Conservation (phyloP, 345 rosid species). For the Heritiera fomes region DNA sequence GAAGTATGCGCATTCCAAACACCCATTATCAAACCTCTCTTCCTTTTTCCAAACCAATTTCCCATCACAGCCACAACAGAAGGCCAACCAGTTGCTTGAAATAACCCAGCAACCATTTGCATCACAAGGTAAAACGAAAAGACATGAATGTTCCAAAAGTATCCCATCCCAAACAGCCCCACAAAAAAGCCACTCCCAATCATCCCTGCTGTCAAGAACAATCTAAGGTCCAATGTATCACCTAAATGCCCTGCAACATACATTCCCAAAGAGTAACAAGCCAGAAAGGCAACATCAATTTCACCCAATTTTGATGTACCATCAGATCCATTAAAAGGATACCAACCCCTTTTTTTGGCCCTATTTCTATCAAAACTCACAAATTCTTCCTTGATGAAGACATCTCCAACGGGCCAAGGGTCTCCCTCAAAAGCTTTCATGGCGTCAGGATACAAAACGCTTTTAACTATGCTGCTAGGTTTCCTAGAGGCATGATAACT, state of each 20-base stretch:
- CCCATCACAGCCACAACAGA: slow-evolving; percentile 97
- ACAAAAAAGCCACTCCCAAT: slow-evolving; percentile 89
- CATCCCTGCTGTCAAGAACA: slow-evolving; percentile 86
- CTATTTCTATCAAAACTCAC: neutral
- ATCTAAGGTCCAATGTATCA: slow-evolving; percentile 77
- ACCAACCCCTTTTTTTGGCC: slow-evolving; percentile 55
- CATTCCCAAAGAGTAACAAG: slow-evolving; percentile 89
- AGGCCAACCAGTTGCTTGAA: slow-evolving; percentile 97
- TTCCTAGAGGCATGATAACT: slow-evolving; percentile 94
- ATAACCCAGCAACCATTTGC: slow-evolving; percentile 92
- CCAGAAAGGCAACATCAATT: slow-evolving; percentile 83
- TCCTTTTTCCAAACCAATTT: slow-evolving; percentile 90
- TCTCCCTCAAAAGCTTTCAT: neutral
- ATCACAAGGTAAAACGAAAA: slow-evolving; percentile 64
- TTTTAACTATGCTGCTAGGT: slow-evolving; percentile 91
- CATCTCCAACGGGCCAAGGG: slow-evolving; percentile 73
- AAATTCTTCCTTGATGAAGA: slow-evolving; percentile 48
- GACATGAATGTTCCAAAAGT: slow-evolving; percentile 70
- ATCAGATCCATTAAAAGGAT: slow-evolving; percentile 65
- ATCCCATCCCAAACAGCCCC: slow-evolving; percentile 89
- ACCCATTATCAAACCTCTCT: slow-evolving; percentile 96
- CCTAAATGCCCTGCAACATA: slow-evolving; percentile 92
- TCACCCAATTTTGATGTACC: slow-evolving; percentile 90
- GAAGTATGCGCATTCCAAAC: slow-evolving; percentile 98
- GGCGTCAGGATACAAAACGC: slow-evolving; percentile 72